Base-by-base conservation (phyloP, 495 filamentous ascomycete species). In the Aspergillus saccharolyticus region DNA sequence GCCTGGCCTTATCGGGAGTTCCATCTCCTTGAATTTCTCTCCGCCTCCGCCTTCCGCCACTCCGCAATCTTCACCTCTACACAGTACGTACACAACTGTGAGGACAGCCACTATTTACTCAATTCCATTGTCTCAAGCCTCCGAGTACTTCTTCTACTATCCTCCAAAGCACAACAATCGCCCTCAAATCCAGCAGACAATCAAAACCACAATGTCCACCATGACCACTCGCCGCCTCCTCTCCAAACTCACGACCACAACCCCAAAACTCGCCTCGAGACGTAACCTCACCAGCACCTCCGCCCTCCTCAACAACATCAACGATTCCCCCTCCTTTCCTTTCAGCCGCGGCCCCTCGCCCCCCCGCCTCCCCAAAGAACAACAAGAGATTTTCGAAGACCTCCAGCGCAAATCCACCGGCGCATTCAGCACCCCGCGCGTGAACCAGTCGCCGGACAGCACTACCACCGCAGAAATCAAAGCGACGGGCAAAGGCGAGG, bases 371-470 rank as follows among this genome's bases (percentile, higher is more conserved):
- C 88, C 93, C 4, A 84, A 89, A 58, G 85, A 88, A 72, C 88
- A 96, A 63, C 93, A 97, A 76, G 89, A 90, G 68, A 86, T 96
- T 52, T 97, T 95, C 70, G 93, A 97, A 71, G 79, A 85, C 2
- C 86, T 97, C 8, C 93, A 96, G 60, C 70, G 71, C 24, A 69
- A 81, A 49, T 89, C 87, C 0, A 87, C 84, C 0, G 87, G 88
- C 18, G 87, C 88, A 14, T 90, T 91, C 72, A 86, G 83, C 66
- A 88, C 85, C 14, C 82, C 85, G 0, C 74, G 75, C 4, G 45
- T 79, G 54, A 80, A 79, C 51, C 76, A 79, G 56, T 76, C 76
- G 2, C 72, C 77, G 6, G 60, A 61, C n/a, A 33, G 63, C 30
- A 62, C 71, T 60, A 63, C 70, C 62, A 45, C 64, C 63, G 57